Evolutionary conservation across 179 eudicot species (phyloP).

Genomic region (Silene coronaria): DNA sequence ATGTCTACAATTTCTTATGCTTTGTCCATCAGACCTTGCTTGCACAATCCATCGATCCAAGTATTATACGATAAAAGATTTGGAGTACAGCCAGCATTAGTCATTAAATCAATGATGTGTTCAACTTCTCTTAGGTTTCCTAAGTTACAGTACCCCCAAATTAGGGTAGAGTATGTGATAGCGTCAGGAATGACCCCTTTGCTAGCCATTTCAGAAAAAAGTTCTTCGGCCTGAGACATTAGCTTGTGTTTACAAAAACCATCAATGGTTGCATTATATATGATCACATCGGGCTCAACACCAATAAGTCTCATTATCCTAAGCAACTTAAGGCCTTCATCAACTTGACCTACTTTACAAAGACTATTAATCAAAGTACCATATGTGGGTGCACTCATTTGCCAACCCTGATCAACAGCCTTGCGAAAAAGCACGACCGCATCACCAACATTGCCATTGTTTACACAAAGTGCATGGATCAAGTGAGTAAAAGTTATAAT

Average conservation of each 20-base stretch:
- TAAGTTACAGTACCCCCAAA: constrained; percentile 7
- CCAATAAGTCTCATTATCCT: constrained; percentile 9
- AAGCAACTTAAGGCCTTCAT: neutral
- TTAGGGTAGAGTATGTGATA: constrained; percentile 3
- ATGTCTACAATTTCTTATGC: neutral
- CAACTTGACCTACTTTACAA: constrained; percentile 2
- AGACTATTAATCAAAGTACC: constrained; percentile 4
- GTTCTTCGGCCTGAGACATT: neutral
- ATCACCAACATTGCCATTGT: neutral
- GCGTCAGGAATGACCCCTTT: constrained; percentile 1
- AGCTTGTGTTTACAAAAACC: constrained; percentile 10
- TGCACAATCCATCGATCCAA: constrained; percentile 5
- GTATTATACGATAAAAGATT: neutral
- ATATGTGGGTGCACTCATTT: neutral
- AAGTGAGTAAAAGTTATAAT: constrained; percentile 10
- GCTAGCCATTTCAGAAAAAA: constrained; percentile 8
- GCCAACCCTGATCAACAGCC: constrained; percentile 14
- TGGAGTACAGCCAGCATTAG: neutral
- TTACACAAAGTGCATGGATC: constrained; percentile 1
- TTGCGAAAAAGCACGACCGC: neutral
- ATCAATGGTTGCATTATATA: neutral
- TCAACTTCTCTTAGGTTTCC: neutral
- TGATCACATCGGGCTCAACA: neutral
- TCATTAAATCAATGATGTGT: neutral
- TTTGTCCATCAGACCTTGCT: constrained; percentile 5